Base-by-base conservation (phyloP, 1,139 yeast species). In the Arxiozyma heterogenica region DNA sequence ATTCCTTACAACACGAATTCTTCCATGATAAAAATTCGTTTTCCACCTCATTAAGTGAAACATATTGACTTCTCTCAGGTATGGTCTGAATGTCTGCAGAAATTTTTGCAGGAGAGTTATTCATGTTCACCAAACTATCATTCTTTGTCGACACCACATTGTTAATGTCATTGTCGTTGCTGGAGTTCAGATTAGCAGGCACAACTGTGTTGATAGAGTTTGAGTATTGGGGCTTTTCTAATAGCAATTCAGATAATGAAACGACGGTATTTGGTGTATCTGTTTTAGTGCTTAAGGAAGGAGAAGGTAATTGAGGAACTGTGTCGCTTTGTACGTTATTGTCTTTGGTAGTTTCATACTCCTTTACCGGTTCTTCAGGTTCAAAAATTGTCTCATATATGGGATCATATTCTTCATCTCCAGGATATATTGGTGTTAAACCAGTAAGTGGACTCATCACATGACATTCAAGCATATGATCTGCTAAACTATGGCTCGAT, bases 401-500 rank as follows among this genome's bases (percentile, higher is more conserved):
- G 18, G 44, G 23, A 48, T 39, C 41, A 22, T 41, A 41, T 17
- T 27, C 51, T 25, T 39, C 41, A 38, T 34, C 39, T 15, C 21
- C 44, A 17, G 50, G 47, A 18, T 21, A 15, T 41, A 43, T 50
- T 15, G 47, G 45, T 51, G 15, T 44, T 23, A 22, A 54, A 5
- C 49, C 53, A 9, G 54, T 47, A 17, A 58, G 38, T 41, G 49
- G 52, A 53, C 60, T 57, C 4, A 53, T 55, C 34, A 58, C 44
- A 50, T 57, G 63, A n/a, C 47, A 41, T 47, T 59, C 60, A 34
- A 60, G 49, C 27, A 58, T 45, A 56, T 60, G 63, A 47, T 57
- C 57, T 44, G 59, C 57, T 39, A 58, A 46, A 53, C 57, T 61
- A 27, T 58, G 59, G 17, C 50, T 47, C 1, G 56, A 55, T 7